Evolutionary conservation across 73 alveolate genomes (phyloP).

Genomic region (Paramecium octaurelia): DNA sequence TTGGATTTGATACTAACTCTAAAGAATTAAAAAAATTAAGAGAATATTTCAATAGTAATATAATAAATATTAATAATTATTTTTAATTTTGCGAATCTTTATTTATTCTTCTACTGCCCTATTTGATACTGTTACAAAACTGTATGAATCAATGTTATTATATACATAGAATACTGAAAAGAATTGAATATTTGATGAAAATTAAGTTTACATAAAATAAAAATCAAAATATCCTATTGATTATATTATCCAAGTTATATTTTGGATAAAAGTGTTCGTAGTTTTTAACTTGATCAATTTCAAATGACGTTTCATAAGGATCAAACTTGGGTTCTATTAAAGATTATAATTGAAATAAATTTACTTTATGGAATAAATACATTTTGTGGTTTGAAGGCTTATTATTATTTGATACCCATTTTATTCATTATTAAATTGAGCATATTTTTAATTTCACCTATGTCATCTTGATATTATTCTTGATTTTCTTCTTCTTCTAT

Average conservation of each 20-base stretch:
- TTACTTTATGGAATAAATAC: constrained; percentile 2
- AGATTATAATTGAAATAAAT: too few species aligned
- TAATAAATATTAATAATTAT: too few species aligned
- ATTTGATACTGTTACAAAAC: not conserved
- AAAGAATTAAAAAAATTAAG: too few species aligned
- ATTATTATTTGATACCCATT: not conserved
- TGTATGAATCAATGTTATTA: not conserved
- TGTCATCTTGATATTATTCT: not conserved
- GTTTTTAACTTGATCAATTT: not conserved
- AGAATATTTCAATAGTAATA: too few species aligned
- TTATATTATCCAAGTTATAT: not conserved
- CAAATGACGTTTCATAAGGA: not conserved
- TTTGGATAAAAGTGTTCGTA: constrained; percentile 6
- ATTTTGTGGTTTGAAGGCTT: not conserved
- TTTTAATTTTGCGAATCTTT: too few species aligned
- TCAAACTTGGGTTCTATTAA: not conserved
- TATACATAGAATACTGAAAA: too few species aligned
- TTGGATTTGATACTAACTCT: too few species aligned
- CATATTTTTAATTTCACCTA: constrained; percentile 15
- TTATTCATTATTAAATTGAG: not conserved
- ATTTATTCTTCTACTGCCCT: not conserved
- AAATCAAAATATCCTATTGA: not conserved
- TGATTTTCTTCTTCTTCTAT: not conserved
- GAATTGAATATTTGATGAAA: too few species aligned
- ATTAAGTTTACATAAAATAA: not conserved